Conservation (phyloP, 257 asterid species). For the Capsicum pubescens region DNA sequence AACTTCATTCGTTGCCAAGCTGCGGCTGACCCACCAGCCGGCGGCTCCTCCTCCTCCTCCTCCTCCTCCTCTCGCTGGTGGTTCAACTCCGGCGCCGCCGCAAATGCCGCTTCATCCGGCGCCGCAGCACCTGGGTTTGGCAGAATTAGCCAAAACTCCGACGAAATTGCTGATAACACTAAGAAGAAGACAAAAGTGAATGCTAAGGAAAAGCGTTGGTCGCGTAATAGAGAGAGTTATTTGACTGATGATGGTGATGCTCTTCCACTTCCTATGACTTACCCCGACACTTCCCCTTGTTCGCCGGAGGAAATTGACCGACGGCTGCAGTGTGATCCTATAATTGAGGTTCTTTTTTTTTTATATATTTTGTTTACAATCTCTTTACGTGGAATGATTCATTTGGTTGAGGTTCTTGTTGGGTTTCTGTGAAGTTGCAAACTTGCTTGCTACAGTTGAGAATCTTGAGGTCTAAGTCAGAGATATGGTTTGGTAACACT, state of each 20-base stretch:
- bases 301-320: constrained; percentile 69
- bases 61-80: constrained; percentile 47
- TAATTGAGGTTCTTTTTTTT: constrained; percentile 45
- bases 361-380: not conserved
- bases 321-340: constrained; percentile 75
- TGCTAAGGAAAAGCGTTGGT: constrained; percentile 77
- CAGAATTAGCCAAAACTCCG: constrained; percentile 44
- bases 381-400: constrained; percentile 20
- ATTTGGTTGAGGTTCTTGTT: constrained; percentile 8
- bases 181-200: constrained; percentile 51
- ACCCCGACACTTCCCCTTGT: constrained; percentile 67
- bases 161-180: constrained; percentile 34
- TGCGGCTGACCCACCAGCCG: constrained; percentile 47
- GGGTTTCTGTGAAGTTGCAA: constrained; percentile 9
- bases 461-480: not conserved
- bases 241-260: constrained; percentile 68
- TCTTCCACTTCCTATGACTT: constrained; percentile 87
- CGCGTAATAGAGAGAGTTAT: constrained; percentile 81
- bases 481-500: constrained; percentile 15
- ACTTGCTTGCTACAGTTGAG: constrained; percentile 1
- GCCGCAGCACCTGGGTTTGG: constrained; percentile 42
- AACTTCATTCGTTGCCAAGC: constrained; percentile 46
- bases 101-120: constrained; percentile 39
- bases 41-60: constrained; percentile 36
- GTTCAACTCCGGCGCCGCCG: constrained; percentile 44